A percentile compares a stretch with the other conserved stretches of the same genome.
Conservation (phyloP, 768 basidiomycete species). For the Floccularia luteovirens region DNA sequence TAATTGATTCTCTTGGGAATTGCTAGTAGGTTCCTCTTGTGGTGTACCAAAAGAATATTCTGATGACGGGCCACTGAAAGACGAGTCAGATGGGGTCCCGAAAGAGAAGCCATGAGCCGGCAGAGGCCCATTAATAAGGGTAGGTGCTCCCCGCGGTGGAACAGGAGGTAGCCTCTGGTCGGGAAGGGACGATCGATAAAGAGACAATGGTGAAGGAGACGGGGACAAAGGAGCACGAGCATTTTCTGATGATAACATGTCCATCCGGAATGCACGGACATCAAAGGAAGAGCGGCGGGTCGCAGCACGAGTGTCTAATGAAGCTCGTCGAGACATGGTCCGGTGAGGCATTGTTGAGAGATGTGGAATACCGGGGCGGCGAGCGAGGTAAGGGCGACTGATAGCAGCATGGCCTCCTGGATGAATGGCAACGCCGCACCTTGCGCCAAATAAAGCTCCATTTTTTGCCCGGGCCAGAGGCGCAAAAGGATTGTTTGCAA, state of each 20-base stretch:
- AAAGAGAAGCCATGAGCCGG: conserved; percentile 60
- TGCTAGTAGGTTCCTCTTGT: too few relatives aligned
- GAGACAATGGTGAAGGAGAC: conserved; percentile 36
- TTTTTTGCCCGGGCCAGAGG: conserved; percentile 46
- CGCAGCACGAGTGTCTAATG: conserved; percentile 28
- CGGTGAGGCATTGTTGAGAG: conserved; percentile 12
- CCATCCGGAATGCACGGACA: conserved; percentile 26
- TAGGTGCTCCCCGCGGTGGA: conserved; percentile 34
- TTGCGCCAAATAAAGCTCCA: conserved; percentile 30
- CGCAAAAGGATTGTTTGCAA: conserved; percentile 43
- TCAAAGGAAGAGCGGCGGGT: conserved; percentile 35
- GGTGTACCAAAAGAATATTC: too few relatives aligned
- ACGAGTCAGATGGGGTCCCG: conserved; percentile 43
- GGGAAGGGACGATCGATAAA: conserved; percentile 38
- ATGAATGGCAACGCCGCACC: conserved; percentile 22
- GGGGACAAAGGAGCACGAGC: conserved; percentile 25
- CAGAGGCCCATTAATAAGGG: conserved; percentile 48
- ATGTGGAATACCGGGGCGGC: conserved; percentile 14
- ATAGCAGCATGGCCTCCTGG: conserved; percentile 22
- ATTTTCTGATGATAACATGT: too few relatives aligned
- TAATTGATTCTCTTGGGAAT: too few relatives aligned
- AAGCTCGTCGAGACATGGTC: conserved; percentile 16
- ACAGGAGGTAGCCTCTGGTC: conserved; percentile 43
- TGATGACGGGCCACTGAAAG: too few relatives aligned
- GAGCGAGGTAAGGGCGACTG: conserved; percentile 22